Evolutionary conservation across 2,329 filamentous ascomycete genomes (phyloP).

Genomic region (Neonectria ditissima): DNA sequence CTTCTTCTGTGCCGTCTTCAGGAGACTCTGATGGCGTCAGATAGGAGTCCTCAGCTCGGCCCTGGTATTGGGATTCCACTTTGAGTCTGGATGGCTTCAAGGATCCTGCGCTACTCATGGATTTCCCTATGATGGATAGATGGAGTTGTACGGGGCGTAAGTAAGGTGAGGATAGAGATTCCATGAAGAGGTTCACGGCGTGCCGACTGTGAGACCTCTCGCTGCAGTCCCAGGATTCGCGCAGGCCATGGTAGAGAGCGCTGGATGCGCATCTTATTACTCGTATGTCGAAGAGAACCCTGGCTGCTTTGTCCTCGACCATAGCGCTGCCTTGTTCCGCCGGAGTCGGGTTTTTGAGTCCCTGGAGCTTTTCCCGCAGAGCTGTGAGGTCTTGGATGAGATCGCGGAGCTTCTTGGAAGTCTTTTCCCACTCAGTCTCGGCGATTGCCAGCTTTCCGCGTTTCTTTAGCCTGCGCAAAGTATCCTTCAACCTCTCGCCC

Average conservation of each 20-base stretch:
- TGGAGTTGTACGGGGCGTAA: background rate
- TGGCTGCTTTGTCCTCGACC: background rate
- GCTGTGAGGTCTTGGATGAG: slow-evolving; percentile 8
- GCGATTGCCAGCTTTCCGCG: background rate
- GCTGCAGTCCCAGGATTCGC: background rate
- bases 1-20: background rate
- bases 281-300: background rate
- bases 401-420: slow-evolving; percentile 1
- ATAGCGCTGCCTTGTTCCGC: too few relatives aligned
- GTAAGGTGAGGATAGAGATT: background rate
- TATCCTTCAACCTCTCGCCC: background rate
- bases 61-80: background rate
- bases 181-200: background rate
- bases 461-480: background rate
- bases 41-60: background rate
- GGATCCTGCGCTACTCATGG: background rate
- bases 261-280: background rate
- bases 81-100: background rate
- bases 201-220: background rate
- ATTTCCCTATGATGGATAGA: background rate
- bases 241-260: background rate
- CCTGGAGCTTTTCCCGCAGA: slow-evolving; percentile 13
- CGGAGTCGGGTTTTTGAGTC: background rate
- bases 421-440: background rate
- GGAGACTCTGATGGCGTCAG: background rate